Evolutionary conservation across 2,329 filamentous ascomycete genomes (phyloP), one percentile per base, ranked within the genome.

Genomic region (Fusarium phyllophilum): DNA sequence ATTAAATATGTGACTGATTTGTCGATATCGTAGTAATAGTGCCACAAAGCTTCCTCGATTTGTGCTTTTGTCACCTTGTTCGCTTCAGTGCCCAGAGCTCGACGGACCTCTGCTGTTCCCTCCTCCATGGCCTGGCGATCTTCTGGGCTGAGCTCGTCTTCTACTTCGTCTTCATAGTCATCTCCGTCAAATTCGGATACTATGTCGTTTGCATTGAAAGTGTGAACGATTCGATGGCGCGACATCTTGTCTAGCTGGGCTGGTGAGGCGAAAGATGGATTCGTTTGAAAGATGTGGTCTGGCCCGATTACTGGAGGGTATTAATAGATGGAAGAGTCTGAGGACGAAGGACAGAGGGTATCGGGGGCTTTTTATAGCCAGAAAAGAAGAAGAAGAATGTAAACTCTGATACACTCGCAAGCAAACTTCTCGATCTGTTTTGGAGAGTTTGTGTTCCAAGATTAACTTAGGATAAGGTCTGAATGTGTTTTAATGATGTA

Each of bases 21-120:
- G 65, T 91, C 92, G 36, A 97, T 87, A 78, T 99, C 95, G 81
- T 95, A 98, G 82, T 96, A 98, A 82, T 98, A 98, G 83, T 99
- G 91, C 94, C 95, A 98, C 22, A 99, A 83, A 0, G 95, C 89
- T 70, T 98, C 96, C 81, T 97, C 91, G 71, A 98, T 96, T 79
- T 97, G 92, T 42, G 79, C 82, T 51, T 82, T 84, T 41, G 86
- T 88, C 76, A 92, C 86, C 70, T 89, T 90, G 73, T 84, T 84
- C 38, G 87, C 85, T 68, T 89, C 86, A 15, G 84, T 82, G 12
- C 90, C 92, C n/a, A 97, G 85, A 14, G 88, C 87, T 70, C 86
- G 86, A 66, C 89, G 88, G 41, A 97, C 92, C 73, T 91, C 87
- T 44, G 87, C 85, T 2, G 92, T 94, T 57, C 91, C 92, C 44